These are phyloP conservation scores for Haplosporangium sp. DNA, from an alignment of 371 early-diverging fungal species.

Conservation along the genomic window DNA sequence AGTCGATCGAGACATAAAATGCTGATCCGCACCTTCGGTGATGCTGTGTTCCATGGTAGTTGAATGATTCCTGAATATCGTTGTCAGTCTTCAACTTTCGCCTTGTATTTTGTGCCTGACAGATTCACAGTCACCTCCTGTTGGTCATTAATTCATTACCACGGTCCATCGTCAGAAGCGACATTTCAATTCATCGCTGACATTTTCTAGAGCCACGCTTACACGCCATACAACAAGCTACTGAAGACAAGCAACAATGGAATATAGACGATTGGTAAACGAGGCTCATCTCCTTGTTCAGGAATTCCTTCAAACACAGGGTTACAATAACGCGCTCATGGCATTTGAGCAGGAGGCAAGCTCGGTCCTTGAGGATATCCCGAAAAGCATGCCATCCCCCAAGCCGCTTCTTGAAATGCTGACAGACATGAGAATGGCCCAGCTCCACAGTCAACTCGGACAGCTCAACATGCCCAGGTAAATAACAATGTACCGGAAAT, in stretches of 20 bases:
- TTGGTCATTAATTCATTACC: too few relatives aligned
- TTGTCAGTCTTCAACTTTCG: not conserved
- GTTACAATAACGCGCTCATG: slow-evolving; percentile 59
- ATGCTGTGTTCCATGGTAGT: slow-evolving; percentile 38
- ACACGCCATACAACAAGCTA: too few relatives aligned
- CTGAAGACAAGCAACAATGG: slow-evolving; percentile 13
- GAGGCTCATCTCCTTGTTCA: slow-evolving; percentile 55
- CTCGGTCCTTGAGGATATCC: slow-evolving; percentile 50
- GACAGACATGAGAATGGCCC: slow-evolving; percentile 37
- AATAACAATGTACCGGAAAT: not conserved
- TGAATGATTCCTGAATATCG: not conserved
- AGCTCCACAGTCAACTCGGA: slow-evolving; percentile 41
- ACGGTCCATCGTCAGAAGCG: too few relatives aligned
- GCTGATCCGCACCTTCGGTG: slow-evolving; percentile 28
- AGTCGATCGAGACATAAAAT: not conserved
- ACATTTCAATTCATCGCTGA: too few relatives aligned
- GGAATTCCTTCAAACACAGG: slow-evolving; percentile 59
- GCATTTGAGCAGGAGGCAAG: slow-evolving; percentile 63
- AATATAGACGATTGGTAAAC: slow-evolving; percentile 30
- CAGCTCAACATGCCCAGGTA: slow-evolving; percentile 52
- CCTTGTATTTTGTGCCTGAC: not conserved
- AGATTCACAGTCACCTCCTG: slow-evolving; percentile 14
- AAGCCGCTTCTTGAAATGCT: slow-evolving; percentile 46
- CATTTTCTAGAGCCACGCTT: too few relatives aligned
- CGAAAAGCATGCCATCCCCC: slow-evolving; percentile 32